Base-by-base conservation (phyloP, 2,329 filamentous ascomycete species). In the Tolypocladium capitatum region DNA sequence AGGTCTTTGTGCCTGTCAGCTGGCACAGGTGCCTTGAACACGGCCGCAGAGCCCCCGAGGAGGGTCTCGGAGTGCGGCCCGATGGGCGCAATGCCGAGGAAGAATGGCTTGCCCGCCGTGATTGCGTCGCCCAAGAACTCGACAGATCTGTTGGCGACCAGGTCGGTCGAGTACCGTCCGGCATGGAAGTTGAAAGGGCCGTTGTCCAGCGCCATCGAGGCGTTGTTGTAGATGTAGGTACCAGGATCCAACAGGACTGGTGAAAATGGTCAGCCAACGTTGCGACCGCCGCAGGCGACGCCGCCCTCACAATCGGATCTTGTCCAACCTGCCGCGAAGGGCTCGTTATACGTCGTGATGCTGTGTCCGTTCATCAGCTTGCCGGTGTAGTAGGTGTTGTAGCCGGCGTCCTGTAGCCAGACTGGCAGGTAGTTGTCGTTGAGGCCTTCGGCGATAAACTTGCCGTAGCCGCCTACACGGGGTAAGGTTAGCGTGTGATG, bases 301-400 rank as follows among this genome's bases (percentile, higher is more conserved):
- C 8, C 18, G 11, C 16, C 8, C 47, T 46, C 38, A 55, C 53
- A 53, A 18, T 55, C 52, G 6, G 73, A 77, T 8, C 68, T 70
- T 13, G 71, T 83, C 69, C 78, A 86, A 1, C 81, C 81, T 1
- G 68, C 70, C 0, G 75, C 70, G 38, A 65, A 70, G 0, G 81
- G 75, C 4, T 68, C 65, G 56, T 82, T 65, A 57, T 84, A 86
- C 49, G 83, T 86, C 0, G 69, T 56, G 2, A 75, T 67, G 0
- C 68, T 75, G 46, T 85, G 81, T 0, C 73, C 69, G 53, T 87
- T 87, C 64, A 83, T 82, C 5, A 86, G 67, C 58, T 88, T 87
- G n/a, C 81, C 84, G 0, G 76, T 78, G 55, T 86, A 87, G 56
- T 84, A 86, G 0, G 83, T 86, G 53, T 78, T 76, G 58, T 86